A percentile compares a stretch with the other conserved stretches of the same genome.
phyloP scores from a whole-genome alignment of 2,329 filamentous ascomycete genomes.

The Sarocladium kiliense region DNA sequence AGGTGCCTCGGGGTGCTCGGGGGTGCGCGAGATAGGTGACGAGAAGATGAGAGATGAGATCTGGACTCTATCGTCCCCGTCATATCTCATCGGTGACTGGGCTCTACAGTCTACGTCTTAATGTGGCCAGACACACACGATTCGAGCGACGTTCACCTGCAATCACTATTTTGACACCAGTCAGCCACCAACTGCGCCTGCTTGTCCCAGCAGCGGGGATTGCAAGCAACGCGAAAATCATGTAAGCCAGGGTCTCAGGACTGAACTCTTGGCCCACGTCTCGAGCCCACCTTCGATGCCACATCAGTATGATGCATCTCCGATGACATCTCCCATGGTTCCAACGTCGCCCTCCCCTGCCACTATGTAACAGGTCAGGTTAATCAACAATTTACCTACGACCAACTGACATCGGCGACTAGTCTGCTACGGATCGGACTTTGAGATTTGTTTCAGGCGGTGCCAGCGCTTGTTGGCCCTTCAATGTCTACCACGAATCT shows the following conservation, averaged over 20 bases:
- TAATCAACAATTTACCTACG: too few species aligned
- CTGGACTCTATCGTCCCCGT: not conserved
- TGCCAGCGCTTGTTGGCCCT: not conserved
- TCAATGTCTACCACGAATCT: not conserved
- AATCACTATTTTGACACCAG: not conserved
- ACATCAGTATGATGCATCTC: not conserved
- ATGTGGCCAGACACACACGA: not conserved
- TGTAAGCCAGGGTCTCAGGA: too few species aligned
- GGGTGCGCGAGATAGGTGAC: not conserved
- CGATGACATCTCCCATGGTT: not conserved
- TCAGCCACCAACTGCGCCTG: not conserved
- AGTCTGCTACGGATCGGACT: too few species aligned
- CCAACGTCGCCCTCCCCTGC: not conserved
- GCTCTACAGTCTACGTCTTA: not conserved
- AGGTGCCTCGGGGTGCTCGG: not conserved
- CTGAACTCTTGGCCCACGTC: too few species aligned
- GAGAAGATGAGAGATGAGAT: conserved; percentile 1
- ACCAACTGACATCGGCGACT: too few species aligned
- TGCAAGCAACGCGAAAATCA: too few species aligned
- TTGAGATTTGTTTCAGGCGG: not conserved
- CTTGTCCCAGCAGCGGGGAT: not conserved
- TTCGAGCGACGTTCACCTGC: not conserved
- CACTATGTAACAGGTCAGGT: not conserved
- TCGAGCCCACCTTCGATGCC: too few species aligned
- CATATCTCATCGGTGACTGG: conserved; percentile 5